Evolutionary conservation across 768 basidiomycete genomes (phyloP), one percentile per base, ranked within the genome.

Genomic region (Punctularia strigosozonata): DNA sequence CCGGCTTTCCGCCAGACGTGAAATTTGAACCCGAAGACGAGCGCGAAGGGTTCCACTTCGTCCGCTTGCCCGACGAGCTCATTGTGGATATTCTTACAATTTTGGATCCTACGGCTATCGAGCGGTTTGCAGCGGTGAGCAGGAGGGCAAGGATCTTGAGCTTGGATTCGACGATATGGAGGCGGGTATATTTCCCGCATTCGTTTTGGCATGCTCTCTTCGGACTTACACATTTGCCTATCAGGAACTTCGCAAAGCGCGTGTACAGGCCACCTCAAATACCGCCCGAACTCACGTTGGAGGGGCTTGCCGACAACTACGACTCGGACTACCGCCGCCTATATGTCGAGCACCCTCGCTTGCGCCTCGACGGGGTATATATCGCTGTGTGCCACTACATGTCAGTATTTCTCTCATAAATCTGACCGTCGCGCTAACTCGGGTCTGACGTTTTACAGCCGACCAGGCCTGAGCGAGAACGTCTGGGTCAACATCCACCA

Each of bases 321-420:
- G 53, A 57, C 35, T 68, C 62, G 36, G 75, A 87, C 54, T 90
- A 76, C 59, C 72, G 91, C 26, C 77, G 77, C 15, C 60, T 84
- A 6, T 87, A 74, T 54, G 72, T 94, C 31, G 83, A 90, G 56
- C 83, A 88, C 41, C 88, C 89, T 12, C 73, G 91, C 34, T 56
- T 94, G 35, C 76, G 91, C 26, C 54, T 81, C 45, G 91, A 94
- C 43, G 91, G 91, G 2, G 78, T 89, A 7, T 94, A 94, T 54
- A 91, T 95, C 37, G 80, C 87, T 17, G 82, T 86, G 15, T 92
- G 89, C 51, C 89, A 90, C 56, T 94, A 87, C 48, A 64, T 80
- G 84, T 85, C 55, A 44, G 76, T 57, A 37, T 40, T 21, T n/a
- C n/a, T 39, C 33, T 26, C 32, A 15, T 34, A 24, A 36, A 41